A percentile compares a stretch with the other conserved stretches of the same genome.
Evolutionary conservation across 441 rosid species (phyloP).

Genomic region (Sinapis alba): DNA sequence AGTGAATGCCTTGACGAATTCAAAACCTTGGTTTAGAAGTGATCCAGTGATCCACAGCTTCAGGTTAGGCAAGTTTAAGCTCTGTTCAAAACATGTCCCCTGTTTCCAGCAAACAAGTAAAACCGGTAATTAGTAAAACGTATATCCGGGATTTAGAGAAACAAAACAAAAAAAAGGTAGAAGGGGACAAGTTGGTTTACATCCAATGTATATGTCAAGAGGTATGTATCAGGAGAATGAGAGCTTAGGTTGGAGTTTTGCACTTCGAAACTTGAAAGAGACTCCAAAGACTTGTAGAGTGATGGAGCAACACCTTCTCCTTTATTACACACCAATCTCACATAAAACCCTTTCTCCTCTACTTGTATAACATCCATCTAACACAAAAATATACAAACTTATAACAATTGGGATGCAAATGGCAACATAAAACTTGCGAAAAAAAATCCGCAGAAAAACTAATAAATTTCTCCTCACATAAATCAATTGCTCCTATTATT

Average conservation of each 20-base stretch:
- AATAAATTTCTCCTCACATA: no score
- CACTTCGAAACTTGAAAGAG: constrained; percentile 61
- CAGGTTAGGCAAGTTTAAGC: constrained; percentile 63
- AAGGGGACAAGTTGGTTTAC: constrained; percentile 40
- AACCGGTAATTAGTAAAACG: neutral
- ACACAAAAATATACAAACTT: neutral
- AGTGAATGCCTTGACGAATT: constrained; percentile 43
- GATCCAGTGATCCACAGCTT: constrained; percentile 80
- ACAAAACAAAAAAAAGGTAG: neutral
- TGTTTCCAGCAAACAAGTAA: constrained; percentile 35
- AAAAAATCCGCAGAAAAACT: no score
- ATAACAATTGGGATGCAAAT: neutral
- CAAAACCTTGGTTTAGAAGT: constrained; percentile 83
- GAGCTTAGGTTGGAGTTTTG: constrained; percentile 72
- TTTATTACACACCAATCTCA: constrained; percentile 57
- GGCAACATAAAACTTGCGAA: neutral
- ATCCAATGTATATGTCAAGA: constrained; percentile 60
- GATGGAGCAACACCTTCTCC: constrained; percentile 65
- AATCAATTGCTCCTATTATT: no score
- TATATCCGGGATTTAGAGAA: neutral
- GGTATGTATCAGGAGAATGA: constrained; percentile 48
- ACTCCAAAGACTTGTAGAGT: constrained; percentile 75
- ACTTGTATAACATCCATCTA: constrained; percentile 78
- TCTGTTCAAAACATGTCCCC: constrained; percentile 59
- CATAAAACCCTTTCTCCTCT: constrained; percentile 70